These are phyloP conservation scores for Pyricularia sp. DNA, from an alignment of 2,329 filamentous ascomycete genomes.

Conservation along the genomic window DNA sequence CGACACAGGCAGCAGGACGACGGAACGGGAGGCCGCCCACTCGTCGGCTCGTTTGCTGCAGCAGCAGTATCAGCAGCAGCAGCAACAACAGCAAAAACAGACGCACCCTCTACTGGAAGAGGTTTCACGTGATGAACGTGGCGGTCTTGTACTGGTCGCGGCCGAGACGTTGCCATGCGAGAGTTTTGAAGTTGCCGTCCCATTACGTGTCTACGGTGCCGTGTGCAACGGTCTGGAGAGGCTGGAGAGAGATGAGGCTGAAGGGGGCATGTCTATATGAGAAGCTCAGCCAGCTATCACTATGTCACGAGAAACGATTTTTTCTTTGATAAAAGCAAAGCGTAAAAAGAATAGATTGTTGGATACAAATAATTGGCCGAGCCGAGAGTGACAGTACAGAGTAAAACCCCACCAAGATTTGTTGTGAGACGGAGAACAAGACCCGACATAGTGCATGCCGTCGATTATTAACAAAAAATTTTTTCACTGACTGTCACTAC, in stretches of 20 bases:
- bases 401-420: too few species aligned
- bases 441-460: not conserved
- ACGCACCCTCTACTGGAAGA: slow-evolving; percentile 61
- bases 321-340: slow-evolving; percentile 6
- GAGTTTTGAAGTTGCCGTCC: slow-evolving; percentile 84
- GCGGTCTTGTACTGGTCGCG: slow-evolving; percentile 63
- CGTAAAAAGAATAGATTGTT: slow-evolving; percentile 1
- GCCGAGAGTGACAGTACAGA: not conserved
- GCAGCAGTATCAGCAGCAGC: slow-evolving; percentile 7
- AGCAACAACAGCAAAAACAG: slow-evolving; percentile 1
- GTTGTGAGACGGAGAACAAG: not conserved
- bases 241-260: slow-evolving; percentile 44
- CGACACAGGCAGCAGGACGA: slow-evolving; percentile 3
- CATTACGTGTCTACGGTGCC: slow-evolving; percentile 64
- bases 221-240: slow-evolving; percentile 47
- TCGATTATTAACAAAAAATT: not conserved
- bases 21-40: slow-evolving; percentile 3
- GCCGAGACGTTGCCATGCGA: slow-evolving; percentile 73
- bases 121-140: slow-evolving; percentile 69
- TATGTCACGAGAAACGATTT: not conserved
- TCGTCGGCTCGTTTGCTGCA: slow-evolving; percentile 14
- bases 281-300: not conserved
- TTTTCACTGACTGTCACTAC: not conserved
- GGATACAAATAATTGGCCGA: not conserved
- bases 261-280: slow-evolving; percentile 26